Base-by-base conservation (phyloP, 169 alveolate genomes). In the Theileria orientalis region DNA sequence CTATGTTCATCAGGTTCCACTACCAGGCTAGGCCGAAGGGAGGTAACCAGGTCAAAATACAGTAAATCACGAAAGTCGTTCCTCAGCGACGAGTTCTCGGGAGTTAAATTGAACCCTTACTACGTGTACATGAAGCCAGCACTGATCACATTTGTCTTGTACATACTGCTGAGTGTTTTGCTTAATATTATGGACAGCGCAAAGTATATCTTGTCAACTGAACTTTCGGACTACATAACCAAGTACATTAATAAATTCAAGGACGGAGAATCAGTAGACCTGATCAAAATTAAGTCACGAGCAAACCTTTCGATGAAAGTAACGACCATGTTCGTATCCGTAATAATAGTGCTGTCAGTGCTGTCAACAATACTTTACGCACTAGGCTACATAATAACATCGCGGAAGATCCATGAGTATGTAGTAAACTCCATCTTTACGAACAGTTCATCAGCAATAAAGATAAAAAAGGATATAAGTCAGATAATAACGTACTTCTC, bases 361-460 rank as follows among this genome's bases (percentile, higher is more conserved):
- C 7, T 30, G 14, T 46, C 71, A n/a, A 14, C 32, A 1, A 19
- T 67, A n/a, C n/a, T 67, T n/a, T n/a, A 40, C 19, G 11, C 75
- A 51, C 32, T 67, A 5, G 8, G 41, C 32, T 67, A 67, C 33
- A 59, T 77, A 13, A 49, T 27, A 6, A 54, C 86, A 0, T 77
- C 86, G 6, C 74, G 75, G 32, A 68, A 49, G n/a, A 69, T 77
- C 0, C 86, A 77, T 52, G 68, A 52, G n/a, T 77, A 29, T 35
- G 25, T 40, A 16, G 57, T 77, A 61, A 77, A 70, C 32, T 77
- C 86, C 19, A 33, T 77, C 1, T 69, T 77, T 30, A 44, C 61
- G 5, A 77, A 44, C 37, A n/a, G 70, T 19, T 37, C 83, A 2
- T 29, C 61, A 7, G 75, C 27, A 8, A n/a, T 52, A 1, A 54